Conservation (phyloP, 2,329 filamentous ascomycete species). For the Ploettnerulaceae sp. region DNA sequence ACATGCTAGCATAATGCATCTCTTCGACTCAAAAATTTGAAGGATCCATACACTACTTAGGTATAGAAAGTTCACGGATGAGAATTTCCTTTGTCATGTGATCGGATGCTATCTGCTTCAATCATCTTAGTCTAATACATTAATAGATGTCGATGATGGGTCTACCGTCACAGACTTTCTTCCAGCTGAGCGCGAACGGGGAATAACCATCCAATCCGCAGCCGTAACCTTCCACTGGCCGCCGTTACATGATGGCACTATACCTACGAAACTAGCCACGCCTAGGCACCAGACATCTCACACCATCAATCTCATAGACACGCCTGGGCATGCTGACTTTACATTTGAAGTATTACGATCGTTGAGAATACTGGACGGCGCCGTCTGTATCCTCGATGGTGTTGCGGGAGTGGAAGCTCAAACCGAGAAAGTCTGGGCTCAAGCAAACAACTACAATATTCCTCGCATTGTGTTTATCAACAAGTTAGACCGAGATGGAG, state of each 20-base stretch:
- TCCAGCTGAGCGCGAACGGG: conserved; percentile 82
- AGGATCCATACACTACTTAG: no score
- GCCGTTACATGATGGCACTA: conserved; percentile 37
- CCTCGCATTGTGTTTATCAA: conserved; percentile 80
- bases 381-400: conserved; percentile 87
- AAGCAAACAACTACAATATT: conserved; percentile 80
- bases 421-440: conserved; percentile 92
- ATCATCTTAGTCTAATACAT: neutral
- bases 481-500: conserved; percentile 79
- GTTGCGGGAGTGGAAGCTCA: conserved; percentile 95
- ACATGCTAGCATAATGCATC: neutral
- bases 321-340: conserved; percentile 94
- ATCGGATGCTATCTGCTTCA: neutral
- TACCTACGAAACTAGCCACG: conserved; percentile 34
- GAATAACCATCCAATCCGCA: conserved; percentile 96
- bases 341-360: conserved; percentile 94
- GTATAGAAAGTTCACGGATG: neutral
- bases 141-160: conserved; percentile 81
- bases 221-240: conserved; percentile 96
- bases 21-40: no score
- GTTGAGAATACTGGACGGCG: conserved; percentile 79
- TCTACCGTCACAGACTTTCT: conserved; percentile 97
- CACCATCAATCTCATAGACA: conserved; percentile 89
- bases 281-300: conserved; percentile 53
- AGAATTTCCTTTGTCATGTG: neutral